Percentiles rank a stretch among this genome's conserved stretches.
Conservation (phyloP, 306 rosid species). For the Prunus armeniaca region DNA sequence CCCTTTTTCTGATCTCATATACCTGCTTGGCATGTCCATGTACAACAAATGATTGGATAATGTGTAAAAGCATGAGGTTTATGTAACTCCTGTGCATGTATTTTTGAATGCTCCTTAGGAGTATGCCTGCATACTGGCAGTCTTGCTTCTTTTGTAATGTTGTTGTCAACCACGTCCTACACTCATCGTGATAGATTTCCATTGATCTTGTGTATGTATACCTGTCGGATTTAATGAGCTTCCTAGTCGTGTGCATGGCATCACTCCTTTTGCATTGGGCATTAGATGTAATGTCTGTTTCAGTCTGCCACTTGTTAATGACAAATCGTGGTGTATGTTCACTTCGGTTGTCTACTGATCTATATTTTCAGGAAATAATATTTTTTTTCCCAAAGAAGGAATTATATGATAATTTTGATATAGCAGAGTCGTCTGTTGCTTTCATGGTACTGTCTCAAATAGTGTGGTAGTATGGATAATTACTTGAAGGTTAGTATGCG, state of each 20-base stretch:
- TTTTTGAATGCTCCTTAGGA: not conserved
- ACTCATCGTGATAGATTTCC: not conserved
- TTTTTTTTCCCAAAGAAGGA: not conserved
- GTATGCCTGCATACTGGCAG: not conserved
- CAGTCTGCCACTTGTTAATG: not conserved
- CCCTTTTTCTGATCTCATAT: not conserved
- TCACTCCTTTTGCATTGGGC: not conserved
- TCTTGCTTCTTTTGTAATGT: not conserved
- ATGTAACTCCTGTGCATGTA: not conserved
- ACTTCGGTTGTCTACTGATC: not conserved
- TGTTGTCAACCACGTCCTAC: not conserved
- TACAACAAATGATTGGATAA: not conserved
- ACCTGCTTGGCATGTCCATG: not conserved
- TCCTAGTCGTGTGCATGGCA: not conserved
- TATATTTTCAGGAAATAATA: not conserved
- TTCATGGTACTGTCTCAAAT: not conserved
- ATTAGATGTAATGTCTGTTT: not conserved
- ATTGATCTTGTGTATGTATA: not conserved
- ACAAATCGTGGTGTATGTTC: not conserved
- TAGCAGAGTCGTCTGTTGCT: not conserved
- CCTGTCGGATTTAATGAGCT: not conserved
- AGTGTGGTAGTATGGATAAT: not conserved
- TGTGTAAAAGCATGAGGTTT: conserved; percentile 3
- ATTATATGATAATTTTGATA: not conserved
- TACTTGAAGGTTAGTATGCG: not conserved